Percentiles rank a stretch among this genome's conserved stretches.
These are phyloP conservation scores for Diaporthe aspalathi DNA, from an alignment of 2,329 filamentous ascomycete species.

Conservation along the genomic window DNA sequence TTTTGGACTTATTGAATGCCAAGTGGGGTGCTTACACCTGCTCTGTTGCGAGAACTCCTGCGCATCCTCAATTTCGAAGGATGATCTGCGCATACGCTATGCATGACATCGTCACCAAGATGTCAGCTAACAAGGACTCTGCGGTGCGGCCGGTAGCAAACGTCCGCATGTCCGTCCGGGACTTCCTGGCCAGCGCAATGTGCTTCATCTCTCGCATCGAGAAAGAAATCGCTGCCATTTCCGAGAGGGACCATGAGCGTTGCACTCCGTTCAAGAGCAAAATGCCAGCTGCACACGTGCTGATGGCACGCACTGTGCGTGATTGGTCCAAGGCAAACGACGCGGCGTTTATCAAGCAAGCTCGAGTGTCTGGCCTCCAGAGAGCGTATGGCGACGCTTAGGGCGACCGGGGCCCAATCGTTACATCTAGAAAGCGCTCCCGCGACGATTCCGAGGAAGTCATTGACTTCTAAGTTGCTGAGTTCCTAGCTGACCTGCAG, in stretches of 20 bases:
- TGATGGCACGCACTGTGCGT: fast-evolving
- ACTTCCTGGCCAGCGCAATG: not conserved
- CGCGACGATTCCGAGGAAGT: not conserved
- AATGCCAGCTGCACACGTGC: not conserved
- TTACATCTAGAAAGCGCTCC: not conserved
- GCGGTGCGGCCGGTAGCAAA: not conserved
- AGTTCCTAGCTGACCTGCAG: too few species aligned
- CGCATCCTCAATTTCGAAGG: not conserved
- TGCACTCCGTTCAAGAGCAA: not conserved
- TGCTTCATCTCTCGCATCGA: not conserved
- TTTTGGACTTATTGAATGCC: not conserved
- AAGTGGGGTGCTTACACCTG: not conserved
- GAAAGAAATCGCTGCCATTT: not conserved
- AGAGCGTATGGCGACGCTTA: too few species aligned
- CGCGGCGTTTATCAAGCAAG: not conserved
- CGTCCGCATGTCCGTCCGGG: not conserved
- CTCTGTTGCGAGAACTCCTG: too few species aligned
- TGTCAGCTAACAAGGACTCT: not conserved
- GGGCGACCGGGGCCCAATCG: too few species aligned
- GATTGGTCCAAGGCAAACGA: not conserved
- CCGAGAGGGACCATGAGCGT: fast-evolving
- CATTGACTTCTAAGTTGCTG: too few species aligned
- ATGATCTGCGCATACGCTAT: constrained; percentile 3
- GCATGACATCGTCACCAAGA: not conserved
- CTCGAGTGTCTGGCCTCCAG: too few species aligned